These are phyloP conservation scores for Malus fusca DNA, from an alignment of 306 rosid genomes.

Conservation along the genomic window DNA sequence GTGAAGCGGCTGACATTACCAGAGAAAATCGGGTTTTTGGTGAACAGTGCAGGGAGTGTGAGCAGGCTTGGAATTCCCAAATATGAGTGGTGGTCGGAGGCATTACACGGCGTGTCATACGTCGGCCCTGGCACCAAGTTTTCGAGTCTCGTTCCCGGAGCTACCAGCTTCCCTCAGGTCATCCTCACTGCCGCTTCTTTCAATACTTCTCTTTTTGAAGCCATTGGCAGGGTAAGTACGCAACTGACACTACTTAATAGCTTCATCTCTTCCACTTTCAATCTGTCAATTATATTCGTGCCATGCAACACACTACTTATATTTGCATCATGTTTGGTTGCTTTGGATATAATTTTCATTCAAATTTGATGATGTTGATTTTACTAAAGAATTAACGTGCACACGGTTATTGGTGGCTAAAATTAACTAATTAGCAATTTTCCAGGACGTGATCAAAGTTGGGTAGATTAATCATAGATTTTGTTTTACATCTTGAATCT, in stretches of 20 bases:
- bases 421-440: neutral
- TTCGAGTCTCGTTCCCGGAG: constrained; percentile 62
- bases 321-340: neutral
- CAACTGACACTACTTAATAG: neutral
- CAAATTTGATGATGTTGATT: neutral
- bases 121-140: constrained; percentile 76
- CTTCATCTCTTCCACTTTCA: neutral
- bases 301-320: neutral
- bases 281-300: neutral
- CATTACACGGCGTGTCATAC: constrained; percentile 84
- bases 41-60: constrained; percentile 45
- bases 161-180: constrained; percentile 90
- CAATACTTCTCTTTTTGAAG: constrained; percentile 71
- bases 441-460: neutral
- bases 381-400: too few species aligned
- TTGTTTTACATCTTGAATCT: neutral
- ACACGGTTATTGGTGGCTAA: neutral
- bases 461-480: neutral
- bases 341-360: neutral
- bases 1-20: constrained; percentile 69
- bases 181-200: constrained; percentile 91
- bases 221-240: constrained; percentile 71
- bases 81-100: constrained; percentile 99
- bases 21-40: constrained; percentile 70
- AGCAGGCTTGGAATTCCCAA: constrained; percentile 78